Conservation (phyloP, 345 rosid genomes). For the Eucalyptus lansdowneana region DNA sequence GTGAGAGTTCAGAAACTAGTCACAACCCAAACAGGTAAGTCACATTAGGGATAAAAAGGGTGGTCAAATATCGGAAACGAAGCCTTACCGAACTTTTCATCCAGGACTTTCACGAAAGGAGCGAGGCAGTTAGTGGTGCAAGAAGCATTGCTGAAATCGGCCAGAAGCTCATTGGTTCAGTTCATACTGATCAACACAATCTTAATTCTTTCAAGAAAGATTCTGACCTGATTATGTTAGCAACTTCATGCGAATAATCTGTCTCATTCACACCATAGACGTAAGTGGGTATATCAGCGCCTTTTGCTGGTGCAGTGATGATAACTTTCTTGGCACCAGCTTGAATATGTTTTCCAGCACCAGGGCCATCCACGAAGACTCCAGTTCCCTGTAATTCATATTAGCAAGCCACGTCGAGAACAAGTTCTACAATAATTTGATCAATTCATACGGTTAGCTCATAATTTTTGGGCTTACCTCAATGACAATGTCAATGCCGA, state of each 20-base stretch:
- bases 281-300: constrained; percentile 94
- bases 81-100: constrained; percentile 77
- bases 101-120: constrained; percentile 82
- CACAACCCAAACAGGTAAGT: not conserved
- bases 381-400: constrained; percentile 65
- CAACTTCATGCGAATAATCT: constrained; percentile 63
- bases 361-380: constrained; percentile 99
- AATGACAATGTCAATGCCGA: constrained; percentile 95
- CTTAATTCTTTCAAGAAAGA: not conserved
- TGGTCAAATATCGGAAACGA: not conserved
- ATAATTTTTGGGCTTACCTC: constrained; percentile 31
- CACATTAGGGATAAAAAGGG: not conserved
- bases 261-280: constrained; percentile 88
- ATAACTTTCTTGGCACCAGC: constrained; percentile 97
- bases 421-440: not conserved
- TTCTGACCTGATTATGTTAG: constrained; percentile 75
- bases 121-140: constrained; percentile 98
- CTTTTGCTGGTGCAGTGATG: constrained; percentile 98
- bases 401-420: not conserved
- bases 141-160: constrained; percentile 75
- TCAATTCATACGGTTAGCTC: not conserved
- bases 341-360: constrained; percentile 97
- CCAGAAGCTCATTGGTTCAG: not conserved
- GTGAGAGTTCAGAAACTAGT: not conserved
- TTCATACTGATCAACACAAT: not conserved